Evolutionary conservation across 441 rosid species (phyloP).

Genomic region (Dalechampia spathulata): DNA sequence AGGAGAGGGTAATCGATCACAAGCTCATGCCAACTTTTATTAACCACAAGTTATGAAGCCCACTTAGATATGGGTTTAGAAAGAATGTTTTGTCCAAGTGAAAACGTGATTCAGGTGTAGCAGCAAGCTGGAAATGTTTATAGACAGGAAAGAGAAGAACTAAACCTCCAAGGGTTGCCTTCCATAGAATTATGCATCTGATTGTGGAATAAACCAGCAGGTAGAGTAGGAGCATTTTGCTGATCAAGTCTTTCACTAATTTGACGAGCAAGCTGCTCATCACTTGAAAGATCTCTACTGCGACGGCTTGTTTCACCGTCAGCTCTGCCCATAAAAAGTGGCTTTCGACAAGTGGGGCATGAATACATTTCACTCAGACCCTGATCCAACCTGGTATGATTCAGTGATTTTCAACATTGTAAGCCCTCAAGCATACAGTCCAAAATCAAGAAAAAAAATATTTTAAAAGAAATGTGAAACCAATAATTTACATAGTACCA

Average conservation of each 20-base stretch:
- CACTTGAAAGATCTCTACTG: conserved; percentile 42
- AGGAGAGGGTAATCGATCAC: not conserved
- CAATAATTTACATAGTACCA: no score
- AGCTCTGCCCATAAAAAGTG: conserved; percentile 66
- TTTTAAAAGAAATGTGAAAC: conserved; percentile 1
- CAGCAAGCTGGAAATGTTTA: conserved; percentile 1
- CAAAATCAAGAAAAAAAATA: conserved; percentile 8
- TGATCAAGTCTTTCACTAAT: conserved; percentile 52
- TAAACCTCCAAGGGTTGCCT: conserved; percentile 79
- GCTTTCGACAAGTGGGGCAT: conserved; percentile 98
- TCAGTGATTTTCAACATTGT: conserved; percentile 14
- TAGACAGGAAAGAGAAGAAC: conserved; percentile 16
- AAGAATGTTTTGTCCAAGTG: no score
- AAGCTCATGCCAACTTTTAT: not conserved
- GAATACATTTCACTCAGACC: conserved; percentile 87
- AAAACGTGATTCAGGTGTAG: conserved; percentile 4
- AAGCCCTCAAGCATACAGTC: conserved; percentile 13
- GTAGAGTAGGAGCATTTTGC: conserved; percentile 43
- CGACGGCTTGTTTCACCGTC: conserved; percentile 52
- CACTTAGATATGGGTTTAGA: not conserved
- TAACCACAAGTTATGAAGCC: no score
- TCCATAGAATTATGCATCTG: conserved; percentile 55
- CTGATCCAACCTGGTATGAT: conserved; percentile 91
- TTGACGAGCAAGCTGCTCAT: conserved; percentile 84
- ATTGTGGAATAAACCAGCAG: conserved; percentile 61